Base-by-base conservation (phyloP, 768 basidiomycete genomes). In the Suillus discolor region DNA sequence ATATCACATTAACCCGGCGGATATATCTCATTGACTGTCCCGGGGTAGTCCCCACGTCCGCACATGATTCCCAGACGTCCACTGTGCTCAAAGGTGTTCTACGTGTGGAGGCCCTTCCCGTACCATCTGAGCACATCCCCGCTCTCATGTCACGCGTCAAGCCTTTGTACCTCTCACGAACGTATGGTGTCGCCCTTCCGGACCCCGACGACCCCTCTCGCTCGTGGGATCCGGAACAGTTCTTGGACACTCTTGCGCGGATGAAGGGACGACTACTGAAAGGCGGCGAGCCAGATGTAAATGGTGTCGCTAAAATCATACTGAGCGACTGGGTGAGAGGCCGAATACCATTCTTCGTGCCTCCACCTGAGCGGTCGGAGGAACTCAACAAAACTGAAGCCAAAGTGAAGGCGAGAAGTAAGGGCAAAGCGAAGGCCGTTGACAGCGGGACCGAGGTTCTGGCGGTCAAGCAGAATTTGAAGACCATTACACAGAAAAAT, bases 21-120 rank as follows among this genome's bases (percentile, higher is more conserved):
- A 99, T 99, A 75, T 99, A 98, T 82, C 90, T 99, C 70, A 98
- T 99, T 80, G 97, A 99, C 79, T 99, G 97, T 75, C 97, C 97
- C 36, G 97, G 97, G 59, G 93, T 99, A 77, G 97, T 98, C 2
- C 97, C 97, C 2, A 90, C 95, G 20, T 96, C 95, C 28, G 92
- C 94, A 2, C 85, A 92, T 67, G 96, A 99, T 77, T 87, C 92
- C 2, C 90, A 97, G 73, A 94, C 94, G 0, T 87, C 89, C 18
- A 97, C 90, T 5, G 97, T 99, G 28, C 86, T 99, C 65, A 99
- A 99, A 79, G 97, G 97, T 23, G 96, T 98, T 59, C 88, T 99
- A 45, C 92, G 97, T 65, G 94, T 99, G 25, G 97, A 99, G 79
- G 95, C 96, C 63, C 85, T 99, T 18, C 85, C 94, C 2, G 92